Evolutionary conservation across 2,329 filamentous ascomycete species (phyloP).

Genomic region (Geosmithia morbida): DNA sequence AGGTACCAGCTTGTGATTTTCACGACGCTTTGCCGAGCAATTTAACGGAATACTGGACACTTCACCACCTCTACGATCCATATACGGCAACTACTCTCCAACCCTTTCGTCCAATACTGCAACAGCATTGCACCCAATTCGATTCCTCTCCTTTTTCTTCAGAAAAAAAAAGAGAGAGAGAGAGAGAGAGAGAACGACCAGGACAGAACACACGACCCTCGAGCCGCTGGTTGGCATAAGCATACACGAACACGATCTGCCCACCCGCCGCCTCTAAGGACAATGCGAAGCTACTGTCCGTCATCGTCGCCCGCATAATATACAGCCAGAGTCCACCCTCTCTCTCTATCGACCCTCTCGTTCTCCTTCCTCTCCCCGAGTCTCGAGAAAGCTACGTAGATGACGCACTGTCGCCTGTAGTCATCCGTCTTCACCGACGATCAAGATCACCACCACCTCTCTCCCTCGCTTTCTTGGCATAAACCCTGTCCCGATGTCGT

Average conservation of each 20-base stretch:
- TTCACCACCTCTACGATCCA: not conserved
- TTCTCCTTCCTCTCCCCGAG: not conserved
- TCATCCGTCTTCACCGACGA: not conserved
- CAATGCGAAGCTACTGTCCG: not conserved
- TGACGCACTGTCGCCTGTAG: conserved; percentile 1
- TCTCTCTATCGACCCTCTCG: not conserved
- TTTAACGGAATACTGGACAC: not conserved
- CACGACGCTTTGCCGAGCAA: too few species aligned
- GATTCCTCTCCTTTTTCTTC: not conserved
- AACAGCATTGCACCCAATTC: not conserved
- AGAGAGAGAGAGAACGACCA: too few species aligned
- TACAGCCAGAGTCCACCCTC: not conserved
- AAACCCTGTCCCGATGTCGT: conserved; percentile 44
- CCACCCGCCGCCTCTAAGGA: not conserved
- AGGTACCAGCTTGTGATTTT: too few species aligned
- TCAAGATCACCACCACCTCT: not conserved
- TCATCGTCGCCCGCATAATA: not conserved
- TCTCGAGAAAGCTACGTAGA: not conserved
- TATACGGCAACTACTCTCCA: not conserved
- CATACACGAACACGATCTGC: not conserved
- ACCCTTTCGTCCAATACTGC: not conserved
- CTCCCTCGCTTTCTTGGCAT: conserved; percentile 13
- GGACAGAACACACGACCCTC: too few species aligned
- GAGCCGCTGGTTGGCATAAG: not conserved
- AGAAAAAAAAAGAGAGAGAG: too few species aligned